A percentile compares a stretch with the other conserved stretches of the same genome.
phyloP scores from a whole-genome alignment of 768 basidiomycete species.

The Lanmaoa rubissima region DNA sequence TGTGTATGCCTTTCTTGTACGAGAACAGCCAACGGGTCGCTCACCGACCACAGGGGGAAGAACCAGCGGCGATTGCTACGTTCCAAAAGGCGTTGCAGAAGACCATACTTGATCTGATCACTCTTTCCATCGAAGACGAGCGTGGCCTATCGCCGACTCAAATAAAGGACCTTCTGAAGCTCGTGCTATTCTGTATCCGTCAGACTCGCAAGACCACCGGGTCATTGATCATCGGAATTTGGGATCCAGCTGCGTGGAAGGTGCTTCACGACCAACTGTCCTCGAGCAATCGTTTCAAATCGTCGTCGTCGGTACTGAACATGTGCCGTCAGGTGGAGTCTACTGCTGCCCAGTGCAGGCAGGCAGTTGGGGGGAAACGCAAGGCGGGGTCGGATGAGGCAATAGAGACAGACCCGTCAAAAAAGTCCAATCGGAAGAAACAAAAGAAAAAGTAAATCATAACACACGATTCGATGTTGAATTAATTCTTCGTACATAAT shows the following conservation, averaged over 20 bases:
- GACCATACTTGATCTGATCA: constrained; percentile 47
- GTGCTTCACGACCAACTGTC: constrained; percentile 46
- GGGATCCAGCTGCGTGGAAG: constrained; percentile 63
- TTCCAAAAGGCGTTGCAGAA: constrained; percentile 47
- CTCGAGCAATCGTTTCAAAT: constrained; percentile 57
- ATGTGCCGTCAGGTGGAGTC: constrained; percentile 64
- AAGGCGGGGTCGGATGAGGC: constrained; percentile 34
- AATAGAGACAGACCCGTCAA: constrained; percentile 29
- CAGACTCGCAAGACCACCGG: constrained; percentile 51
- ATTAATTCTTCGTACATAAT: neutral
- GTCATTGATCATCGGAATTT: constrained; percentile 38
- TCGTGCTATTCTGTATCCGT: constrained; percentile 62
- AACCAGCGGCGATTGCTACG: constrained; percentile 44
- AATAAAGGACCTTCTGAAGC: constrained; percentile 77
- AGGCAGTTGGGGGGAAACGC: constrained; percentile 33
- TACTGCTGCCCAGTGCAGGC: constrained; percentile 5
- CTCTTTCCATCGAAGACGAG: constrained; percentile 48
- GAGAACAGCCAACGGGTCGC: neutral
- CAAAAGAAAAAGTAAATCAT: constrained; percentile 38
- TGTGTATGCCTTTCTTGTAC: constrained; percentile 4
- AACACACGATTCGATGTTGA: neutral
- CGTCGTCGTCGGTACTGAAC: constrained; percentile 56
- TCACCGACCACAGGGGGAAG: constrained; percentile 31
- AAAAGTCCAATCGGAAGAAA: constrained; percentile 46
- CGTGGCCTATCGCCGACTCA: constrained; percentile 55